Conservation (phyloP, 345 rosid species). For the Melaleuca alternifolia region DNA sequence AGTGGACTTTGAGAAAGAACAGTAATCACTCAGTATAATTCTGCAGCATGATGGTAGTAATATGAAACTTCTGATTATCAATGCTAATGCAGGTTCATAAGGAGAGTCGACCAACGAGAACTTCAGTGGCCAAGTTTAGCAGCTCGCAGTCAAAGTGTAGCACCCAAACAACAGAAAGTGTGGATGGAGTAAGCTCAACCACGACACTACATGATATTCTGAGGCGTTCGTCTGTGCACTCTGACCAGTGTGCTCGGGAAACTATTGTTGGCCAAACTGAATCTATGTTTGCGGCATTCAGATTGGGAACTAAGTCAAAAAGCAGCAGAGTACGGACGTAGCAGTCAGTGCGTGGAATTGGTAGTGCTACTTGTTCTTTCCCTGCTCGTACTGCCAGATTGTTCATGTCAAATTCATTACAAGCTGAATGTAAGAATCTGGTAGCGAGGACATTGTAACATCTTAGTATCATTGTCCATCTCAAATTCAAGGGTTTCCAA, state of each 20-base stretch:
- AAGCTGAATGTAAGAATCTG: too few relatives aligned
- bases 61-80: background rate
- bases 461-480: too few relatives aligned
- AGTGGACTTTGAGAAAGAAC: background rate
- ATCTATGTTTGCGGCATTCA: slow-evolving; percentile 74
- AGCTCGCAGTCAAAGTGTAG: slow-evolving; percentile 39
- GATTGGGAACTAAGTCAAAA: slow-evolving; percentile 38
- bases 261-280: slow-evolving; percentile 35
- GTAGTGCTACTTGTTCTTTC: background rate
- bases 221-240: slow-evolving; percentile 40
- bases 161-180: slow-evolving; percentile 17
- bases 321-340: slow-evolving; percentile 5
- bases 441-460: too few relatives aligned
- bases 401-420: too few relatives aligned
- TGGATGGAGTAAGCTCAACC: slow-evolving; percentile 23
- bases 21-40: background rate
- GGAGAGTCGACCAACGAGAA: slow-evolving; percentile 35
- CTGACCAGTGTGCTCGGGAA: slow-evolving; percentile 18
- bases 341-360: background rate
- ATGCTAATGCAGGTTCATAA: slow-evolving; percentile 32
- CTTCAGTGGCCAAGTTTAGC: slow-evolving; percentile 45
- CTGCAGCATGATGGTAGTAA: background rate
- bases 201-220: slow-evolving; percentile 56
- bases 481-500: too few relatives aligned
- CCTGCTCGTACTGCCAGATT: background rate